A percentile compares a stretch with the other conserved stretches of the same genome.
Evolutionary conservation across 2,329 filamentous ascomycete genomes (phyloP).

Genomic region (Berkeleyomyces rouxiae): DNA sequence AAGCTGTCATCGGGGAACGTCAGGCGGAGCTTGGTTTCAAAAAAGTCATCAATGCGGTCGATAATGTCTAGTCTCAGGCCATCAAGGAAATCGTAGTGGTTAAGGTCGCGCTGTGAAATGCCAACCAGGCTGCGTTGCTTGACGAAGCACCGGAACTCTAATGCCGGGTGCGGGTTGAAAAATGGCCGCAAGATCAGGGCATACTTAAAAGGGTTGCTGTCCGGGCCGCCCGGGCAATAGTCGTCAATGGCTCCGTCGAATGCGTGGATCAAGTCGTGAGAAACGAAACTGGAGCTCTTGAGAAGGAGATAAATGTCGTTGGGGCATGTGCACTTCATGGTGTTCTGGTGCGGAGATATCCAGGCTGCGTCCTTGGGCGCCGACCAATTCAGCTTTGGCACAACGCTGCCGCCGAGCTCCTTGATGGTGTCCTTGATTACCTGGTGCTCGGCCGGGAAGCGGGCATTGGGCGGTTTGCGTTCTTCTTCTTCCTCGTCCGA

Average conservation of each 20-base stretch:
- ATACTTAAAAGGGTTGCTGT: slow-evolving; percentile 41
- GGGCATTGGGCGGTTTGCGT: slow-evolving; percentile 32
- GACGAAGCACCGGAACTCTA: slow-evolving; percentile 94
- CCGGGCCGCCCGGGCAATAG: slow-evolving; percentile 27
- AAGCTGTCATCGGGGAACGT: slow-evolving; percentile 76
- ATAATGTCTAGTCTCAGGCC: slow-evolving; percentile 47
- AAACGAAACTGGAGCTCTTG: slow-evolving; percentile 88
- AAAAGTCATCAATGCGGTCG: slow-evolving; percentile 58
- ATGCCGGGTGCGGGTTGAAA: slow-evolving; percentile 71
- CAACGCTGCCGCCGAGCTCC: slow-evolving; percentile 70
- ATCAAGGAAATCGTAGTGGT: slow-evolving; percentile 70
- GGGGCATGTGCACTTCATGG: slow-evolving; percentile 71
- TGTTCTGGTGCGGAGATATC: slow-evolving; percentile 73
- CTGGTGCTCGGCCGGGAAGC: slow-evolving; percentile 57
- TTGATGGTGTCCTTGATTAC: slow-evolving; percentile 60
- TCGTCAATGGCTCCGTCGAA: slow-evolving; percentile 54
- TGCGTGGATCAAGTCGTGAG: slow-evolving; percentile 82
- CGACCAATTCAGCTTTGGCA: slow-evolving; percentile 95
- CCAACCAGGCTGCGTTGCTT: slow-evolving; percentile 64
- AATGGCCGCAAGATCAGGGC: slow-evolving; percentile 76
- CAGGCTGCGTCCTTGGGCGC: slow-evolving; percentile 90
- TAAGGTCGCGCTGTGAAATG: slow-evolving; percentile 77
- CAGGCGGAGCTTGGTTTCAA: slow-evolving; percentile 52
- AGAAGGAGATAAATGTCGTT: slow-evolving; percentile 89
- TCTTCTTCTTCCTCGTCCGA: slow-evolving; percentile 22